These are phyloP conservation scores for Aotearoamyces nothofagi DNA, from an alignment of 2,329 filamentous ascomycete genomes.

Conservation along the genomic window DNA sequence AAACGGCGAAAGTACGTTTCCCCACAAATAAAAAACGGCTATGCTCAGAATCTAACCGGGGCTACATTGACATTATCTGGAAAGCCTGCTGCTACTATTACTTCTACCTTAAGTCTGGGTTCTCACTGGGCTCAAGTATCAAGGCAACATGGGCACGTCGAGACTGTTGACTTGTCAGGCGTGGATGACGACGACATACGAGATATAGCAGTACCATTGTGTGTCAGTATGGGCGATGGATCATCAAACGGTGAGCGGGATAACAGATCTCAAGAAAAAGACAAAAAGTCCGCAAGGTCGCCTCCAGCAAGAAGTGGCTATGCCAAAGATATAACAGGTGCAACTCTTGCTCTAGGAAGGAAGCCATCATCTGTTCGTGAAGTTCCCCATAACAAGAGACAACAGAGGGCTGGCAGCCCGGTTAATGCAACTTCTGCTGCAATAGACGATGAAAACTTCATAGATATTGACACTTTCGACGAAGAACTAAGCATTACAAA, in stretches of 20 bases:
- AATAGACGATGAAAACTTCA: constrained; percentile 2
- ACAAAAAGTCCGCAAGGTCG: background rate
- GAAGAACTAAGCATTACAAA: background rate
- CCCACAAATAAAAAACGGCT: constrained; percentile 29
- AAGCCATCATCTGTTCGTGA: background rate
- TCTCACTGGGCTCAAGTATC: background rate
- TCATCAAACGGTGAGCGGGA: background rate
- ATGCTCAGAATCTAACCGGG: constrained; percentile 35
- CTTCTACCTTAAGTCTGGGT: background rate
- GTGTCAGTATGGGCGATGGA: background rate
- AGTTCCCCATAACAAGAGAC: background rate
- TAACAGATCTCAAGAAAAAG: background rate
- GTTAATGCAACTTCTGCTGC: background rate
- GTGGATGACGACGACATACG: no score
- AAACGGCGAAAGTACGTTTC: constrained; percentile 26
- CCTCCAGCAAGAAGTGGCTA: background rate
- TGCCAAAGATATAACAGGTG: background rate
- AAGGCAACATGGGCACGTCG: background rate
- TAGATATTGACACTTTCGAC: constrained; percentile 2
- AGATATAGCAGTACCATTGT: no score
- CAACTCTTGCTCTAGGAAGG: background rate
- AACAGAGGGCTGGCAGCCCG: background rate
- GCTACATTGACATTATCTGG: constrained; percentile 28
- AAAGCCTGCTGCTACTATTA: constrained; percentile 6
- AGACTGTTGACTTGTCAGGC: constrained; percentile 1